Evolutionary conservation across 306 rosid species (phyloP).

Genomic region (Ormosia semicastrata): DNA sequence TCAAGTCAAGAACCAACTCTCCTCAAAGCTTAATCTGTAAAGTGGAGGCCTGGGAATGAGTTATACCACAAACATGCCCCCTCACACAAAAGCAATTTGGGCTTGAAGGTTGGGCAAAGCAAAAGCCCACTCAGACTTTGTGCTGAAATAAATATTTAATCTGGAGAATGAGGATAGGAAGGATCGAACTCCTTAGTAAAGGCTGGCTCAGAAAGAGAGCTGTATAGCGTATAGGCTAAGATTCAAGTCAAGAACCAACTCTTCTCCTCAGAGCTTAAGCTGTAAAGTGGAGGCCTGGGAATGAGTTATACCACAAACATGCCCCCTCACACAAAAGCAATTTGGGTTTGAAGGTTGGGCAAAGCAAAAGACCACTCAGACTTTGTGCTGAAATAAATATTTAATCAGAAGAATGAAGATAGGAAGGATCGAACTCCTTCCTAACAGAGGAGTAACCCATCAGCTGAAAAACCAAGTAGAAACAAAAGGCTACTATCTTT

Average conservation of each 20-base stretch:
- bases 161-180: not conserved
- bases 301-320: not conserved
- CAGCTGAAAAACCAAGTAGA: not conserved
- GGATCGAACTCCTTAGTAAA: not conserved
- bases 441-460: not conserved
- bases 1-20: constrained; percentile 22
- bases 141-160: constrained; percentile 5
- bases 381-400: constrained; percentile 8
- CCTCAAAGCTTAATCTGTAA: not conserved
- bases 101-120: constrained; percentile 11
- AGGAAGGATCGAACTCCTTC: not conserved
- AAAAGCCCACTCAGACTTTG: constrained; percentile 1
- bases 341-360: constrained; percentile 11
- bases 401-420: not conserved
- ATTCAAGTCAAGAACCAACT: constrained; percentile 23
- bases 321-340: not conserved
- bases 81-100: not conserved
- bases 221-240: not conserved
- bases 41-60: not conserved
- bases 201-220: too few species aligned
- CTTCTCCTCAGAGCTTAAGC: not conserved
- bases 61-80: not conserved
- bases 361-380: not conserved
- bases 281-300: not conserved
- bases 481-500: constrained; percentile 11